Percentiles rank a stretch among this genome's conserved stretches.
These are phyloP conservation scores for Pythium pectinolyticum DNA, from an alignment of 352 stramenopile genomes.

Conservation along the genomic window DNA sequence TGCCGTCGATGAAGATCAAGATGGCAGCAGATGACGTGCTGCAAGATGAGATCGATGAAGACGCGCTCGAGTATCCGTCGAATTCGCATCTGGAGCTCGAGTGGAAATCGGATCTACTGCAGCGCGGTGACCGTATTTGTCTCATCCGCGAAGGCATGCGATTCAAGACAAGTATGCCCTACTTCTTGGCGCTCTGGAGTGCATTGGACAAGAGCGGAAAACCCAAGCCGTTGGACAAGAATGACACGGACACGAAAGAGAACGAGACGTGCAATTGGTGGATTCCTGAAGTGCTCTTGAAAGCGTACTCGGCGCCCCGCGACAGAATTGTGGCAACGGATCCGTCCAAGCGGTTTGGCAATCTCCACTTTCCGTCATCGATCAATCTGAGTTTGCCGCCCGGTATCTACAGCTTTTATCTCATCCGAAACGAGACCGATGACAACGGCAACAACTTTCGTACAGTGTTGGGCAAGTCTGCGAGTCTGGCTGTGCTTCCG, in stretches of 20 bases:
- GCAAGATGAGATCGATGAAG: constrained; percentile 26
- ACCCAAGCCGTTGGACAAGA: background rate
- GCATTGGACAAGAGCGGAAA: constrained; percentile 10
- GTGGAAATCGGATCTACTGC: constrained; percentile 34
- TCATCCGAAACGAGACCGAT: constrained; percentile 42
- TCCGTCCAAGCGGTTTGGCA: constrained; percentile 17
- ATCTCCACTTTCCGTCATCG: constrained; percentile 37
- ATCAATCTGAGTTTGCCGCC: constrained; percentile 46
- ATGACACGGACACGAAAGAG: background rate
- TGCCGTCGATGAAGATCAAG: constrained; percentile 31
- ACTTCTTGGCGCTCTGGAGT: constrained; percentile 48
- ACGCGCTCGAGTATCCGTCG: constrained; percentile 41
- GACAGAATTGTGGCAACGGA: constrained; percentile 30
- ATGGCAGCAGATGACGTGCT: constrained; percentile 36
- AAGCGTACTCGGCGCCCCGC: constrained; percentile 29
- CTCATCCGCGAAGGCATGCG: constrained; percentile 43
- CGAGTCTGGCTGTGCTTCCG: constrained; percentile 39
- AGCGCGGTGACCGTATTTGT: constrained; percentile 38
- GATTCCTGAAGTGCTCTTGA: constrained; percentile 33
- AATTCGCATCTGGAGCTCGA: constrained; percentile 38
- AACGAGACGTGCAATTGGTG: constrained; percentile 38
- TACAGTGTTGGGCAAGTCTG: constrained; percentile 30
- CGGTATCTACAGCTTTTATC: constrained; percentile 43
- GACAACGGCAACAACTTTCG: constrained; percentile 30
- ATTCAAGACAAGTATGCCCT: constrained; percentile 43